phyloP scores from a whole-genome alignment of 768 basidiomycete genomes.

The Steccherinum ochraceum region DNA sequence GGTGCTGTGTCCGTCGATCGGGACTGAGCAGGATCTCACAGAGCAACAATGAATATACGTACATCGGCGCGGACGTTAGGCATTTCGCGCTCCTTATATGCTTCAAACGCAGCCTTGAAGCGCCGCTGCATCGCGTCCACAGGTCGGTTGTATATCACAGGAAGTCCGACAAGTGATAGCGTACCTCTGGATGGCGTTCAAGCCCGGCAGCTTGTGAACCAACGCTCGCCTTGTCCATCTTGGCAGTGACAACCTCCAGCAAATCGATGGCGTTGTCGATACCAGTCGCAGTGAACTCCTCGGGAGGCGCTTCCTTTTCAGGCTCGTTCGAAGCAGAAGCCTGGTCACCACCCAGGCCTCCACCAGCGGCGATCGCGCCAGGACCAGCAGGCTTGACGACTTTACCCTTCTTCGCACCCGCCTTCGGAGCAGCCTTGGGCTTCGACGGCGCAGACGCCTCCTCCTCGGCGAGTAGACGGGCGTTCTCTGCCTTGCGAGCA shows the following conservation, averaged over 20 bases:
- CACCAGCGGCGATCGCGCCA: conserved; percentile 80
- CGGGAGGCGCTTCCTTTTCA: conserved; percentile 31
- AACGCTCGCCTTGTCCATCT: conserved; percentile 89
- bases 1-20: conserved; percentile 60
- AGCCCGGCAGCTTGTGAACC: conserved; percentile 82
- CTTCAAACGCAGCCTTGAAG: conserved; percentile 91
- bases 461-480: conserved; percentile 82
- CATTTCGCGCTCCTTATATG: conserved; percentile 82
- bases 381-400: conserved; percentile 60
- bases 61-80: conserved; percentile 75
- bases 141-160: not conserved
- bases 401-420: conserved; percentile 55
- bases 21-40: conserved; percentile 8
- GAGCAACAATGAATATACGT: conserved; percentile 14
- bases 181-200: conserved; percentile 90
- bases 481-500: conserved; percentile 82
- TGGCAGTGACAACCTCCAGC: conserved; percentile 82
- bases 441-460: conserved; percentile 58
- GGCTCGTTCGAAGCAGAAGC: conserved; percentile 22
- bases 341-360: conserved; percentile 28
- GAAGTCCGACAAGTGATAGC: not conserved
- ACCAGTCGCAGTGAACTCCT: conserved; percentile 79
- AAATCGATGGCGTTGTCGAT: conserved; percentile 89
- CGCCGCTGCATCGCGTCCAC: conserved; percentile 53
- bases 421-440: conserved; percentile 59